Evolutionary conservation across 768 basidiomycete species (phyloP).

Genomic region (Rhodocollybia butyracea): DNA sequence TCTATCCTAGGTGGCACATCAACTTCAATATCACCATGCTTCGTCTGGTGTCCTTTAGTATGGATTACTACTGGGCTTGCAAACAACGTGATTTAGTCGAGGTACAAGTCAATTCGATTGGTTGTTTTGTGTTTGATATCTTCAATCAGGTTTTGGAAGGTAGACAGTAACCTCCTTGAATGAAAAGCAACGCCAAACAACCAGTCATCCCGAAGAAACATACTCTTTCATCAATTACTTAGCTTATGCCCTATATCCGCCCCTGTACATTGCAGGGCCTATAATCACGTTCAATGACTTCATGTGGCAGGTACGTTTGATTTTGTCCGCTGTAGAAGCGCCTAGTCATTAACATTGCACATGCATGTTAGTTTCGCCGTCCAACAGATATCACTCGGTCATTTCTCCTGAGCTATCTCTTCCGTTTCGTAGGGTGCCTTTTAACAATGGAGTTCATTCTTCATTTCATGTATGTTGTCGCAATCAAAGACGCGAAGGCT

Average conservation of each 20-base stretch:
- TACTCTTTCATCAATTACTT: constrained; percentile 77
- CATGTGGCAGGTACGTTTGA: constrained; percentile 74
- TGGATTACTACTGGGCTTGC: constrained; percentile 90
- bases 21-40: constrained; percentile 96
- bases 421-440: constrained; percentile 69
- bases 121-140: too few relatives aligned
- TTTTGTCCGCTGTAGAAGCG: too few relatives aligned
- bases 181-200: constrained; percentile 59
- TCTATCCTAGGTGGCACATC: constrained; percentile 91
- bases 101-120: too few relatives aligned
- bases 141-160: neutral
- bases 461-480: constrained; percentile 95
- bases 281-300: constrained; percentile 97
- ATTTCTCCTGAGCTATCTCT: constrained; percentile 49
- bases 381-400: constrained; percentile 44
- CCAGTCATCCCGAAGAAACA: constrained; percentile 49
- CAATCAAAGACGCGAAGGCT: constrained; percentile 85
- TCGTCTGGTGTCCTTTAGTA: constrained; percentile 85
- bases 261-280: constrained; percentile 93
- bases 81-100: constrained; percentile 31
- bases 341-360: too few relatives aligned
- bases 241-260: constrained; percentile 86
- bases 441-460: constrained; percentile 88
- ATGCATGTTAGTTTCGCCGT: constrained; percentile 60
- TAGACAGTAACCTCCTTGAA: constrained; percentile 22